These are phyloP conservation scores for Gaultheria prostrata DNA, from an alignment of 148 eudicot genomes.

Conservation along the genomic window DNA sequence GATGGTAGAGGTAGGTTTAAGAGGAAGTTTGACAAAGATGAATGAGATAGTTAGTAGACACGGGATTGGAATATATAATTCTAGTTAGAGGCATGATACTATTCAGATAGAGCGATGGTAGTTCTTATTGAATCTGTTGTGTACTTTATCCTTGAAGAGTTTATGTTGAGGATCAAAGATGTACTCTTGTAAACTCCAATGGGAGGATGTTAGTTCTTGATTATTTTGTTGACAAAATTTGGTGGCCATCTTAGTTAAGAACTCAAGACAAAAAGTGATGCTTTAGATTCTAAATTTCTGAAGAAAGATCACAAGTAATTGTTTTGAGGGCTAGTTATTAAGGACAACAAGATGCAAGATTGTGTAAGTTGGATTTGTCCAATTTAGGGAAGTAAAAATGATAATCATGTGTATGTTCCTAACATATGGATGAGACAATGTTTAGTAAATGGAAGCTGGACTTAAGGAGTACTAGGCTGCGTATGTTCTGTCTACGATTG, in stretches of 20 bases:
- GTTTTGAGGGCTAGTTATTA: background rate
- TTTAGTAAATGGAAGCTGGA: background rate
- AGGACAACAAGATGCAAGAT: background rate
- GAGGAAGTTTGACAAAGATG: background rate
- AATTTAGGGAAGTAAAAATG: too few species aligned
- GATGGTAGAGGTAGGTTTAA: background rate
- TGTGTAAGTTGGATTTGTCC: background rate
- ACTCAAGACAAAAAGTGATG: background rate
- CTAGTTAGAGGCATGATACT: background rate
- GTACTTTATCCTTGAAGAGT: background rate
- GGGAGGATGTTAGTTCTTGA: background rate
- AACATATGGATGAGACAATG: too few species aligned
- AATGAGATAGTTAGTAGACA: background rate
- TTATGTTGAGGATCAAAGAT: background rate
- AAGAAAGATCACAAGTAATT: background rate
- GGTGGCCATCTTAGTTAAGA: background rate
- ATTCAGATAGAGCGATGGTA: background rate
- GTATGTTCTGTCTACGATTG: background rate
- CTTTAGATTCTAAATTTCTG: background rate
- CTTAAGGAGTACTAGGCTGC: background rate
- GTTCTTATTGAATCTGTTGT: background rate
- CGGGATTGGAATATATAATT: too few species aligned
- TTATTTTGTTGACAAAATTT: background rate
- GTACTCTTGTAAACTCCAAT: background rate
- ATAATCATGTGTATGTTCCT: too few species aligned